A percentile compares a stretch with the other conserved stretches of the same genome.
phyloP scores from a whole-genome alignment of 768 basidiomycete species.

The Trametes meyenii region DNA sequence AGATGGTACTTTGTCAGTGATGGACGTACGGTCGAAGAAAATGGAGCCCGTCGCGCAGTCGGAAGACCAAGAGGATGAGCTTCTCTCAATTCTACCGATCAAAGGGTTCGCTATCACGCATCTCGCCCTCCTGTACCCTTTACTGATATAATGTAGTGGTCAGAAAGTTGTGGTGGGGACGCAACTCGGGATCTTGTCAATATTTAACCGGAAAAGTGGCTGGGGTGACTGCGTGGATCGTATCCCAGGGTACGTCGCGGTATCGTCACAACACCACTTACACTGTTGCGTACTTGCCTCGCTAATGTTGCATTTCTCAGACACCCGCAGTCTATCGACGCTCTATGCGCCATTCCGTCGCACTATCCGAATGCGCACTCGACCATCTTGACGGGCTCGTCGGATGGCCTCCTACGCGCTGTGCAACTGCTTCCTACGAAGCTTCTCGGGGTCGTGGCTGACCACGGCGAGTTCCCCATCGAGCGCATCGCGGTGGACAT shows the following conservation, averaged over 20 bases:
- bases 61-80: slow-evolving; percentile 95
- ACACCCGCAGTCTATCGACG: slow-evolving; percentile 90
- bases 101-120: slow-evolving; percentile 57
- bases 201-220: slow-evolving; percentile 86
- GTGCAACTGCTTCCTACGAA: slow-evolving; percentile 85
- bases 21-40: slow-evolving; percentile 87
- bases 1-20: slow-evolving; percentile 90
- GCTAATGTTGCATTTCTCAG: slow-evolving; percentile 41
- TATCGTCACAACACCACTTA: too few relatives aligned
- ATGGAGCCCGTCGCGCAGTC: slow-evolving; percentile 79
- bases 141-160: slow-evolving; percentile 43
- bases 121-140: not conserved
- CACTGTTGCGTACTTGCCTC: not conserved
- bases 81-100: slow-evolving; percentile 83
- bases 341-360: slow-evolving; percentile 73
- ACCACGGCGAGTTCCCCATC: slow-evolving; percentile 91
- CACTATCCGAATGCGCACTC: slow-evolving; percentile 63
- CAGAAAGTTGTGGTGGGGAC: slow-evolving; percentile 88
- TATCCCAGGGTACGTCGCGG: slow-evolving; percentile 82
- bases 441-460: slow-evolving; percentile 85
- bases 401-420: slow-evolving; percentile 87
- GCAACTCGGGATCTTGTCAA: slow-evolving; percentile 83
- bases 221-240: slow-evolving; percentile 94
- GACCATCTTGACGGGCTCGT: slow-evolving; percentile 83
- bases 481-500: slow-evolving; percentile 78